Evolutionary conservation across 2,329 filamentous ascomycete species (phyloP).

Genomic region (Ophiocordyceps camponoti-rufipedis): DNA sequence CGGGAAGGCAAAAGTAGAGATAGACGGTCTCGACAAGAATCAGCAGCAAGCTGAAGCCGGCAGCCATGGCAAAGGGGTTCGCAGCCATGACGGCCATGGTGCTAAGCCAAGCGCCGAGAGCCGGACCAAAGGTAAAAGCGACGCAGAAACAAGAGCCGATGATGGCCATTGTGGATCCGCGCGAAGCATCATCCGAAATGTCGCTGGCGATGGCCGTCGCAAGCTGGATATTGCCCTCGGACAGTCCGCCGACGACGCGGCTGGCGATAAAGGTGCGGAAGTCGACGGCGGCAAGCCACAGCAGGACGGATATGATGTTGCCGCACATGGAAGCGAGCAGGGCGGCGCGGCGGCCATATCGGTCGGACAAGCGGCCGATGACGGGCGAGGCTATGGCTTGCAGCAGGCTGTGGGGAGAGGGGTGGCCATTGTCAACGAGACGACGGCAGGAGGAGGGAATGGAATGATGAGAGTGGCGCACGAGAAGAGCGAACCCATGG

Average conservation of each 20-base stretch:
- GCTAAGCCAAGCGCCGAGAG: constrained; percentile 72
- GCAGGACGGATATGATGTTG: constrained; percentile 79
- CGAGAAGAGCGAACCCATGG: constrained; percentile 81
- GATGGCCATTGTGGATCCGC: constrained; percentile 86
- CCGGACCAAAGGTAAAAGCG: constrained; percentile 91
- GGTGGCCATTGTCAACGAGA: neutral
- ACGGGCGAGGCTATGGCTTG: constrained; percentile 85
- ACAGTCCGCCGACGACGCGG: constrained; percentile 77
- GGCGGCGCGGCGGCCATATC: constrained; percentile 70
- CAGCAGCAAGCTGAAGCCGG: constrained; percentile 68
- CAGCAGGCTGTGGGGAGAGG: constrained; percentile 41
- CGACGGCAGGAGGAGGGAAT: too few species aligned
- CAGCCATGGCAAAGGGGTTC: constrained; percentile 89
- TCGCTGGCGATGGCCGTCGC: constrained; percentile 94
- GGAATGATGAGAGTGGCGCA: constrained; percentile 11
- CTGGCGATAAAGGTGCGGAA: constrained; percentile 95
- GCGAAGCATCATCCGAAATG: constrained; percentile 69
- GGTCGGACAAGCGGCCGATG: constrained; percentile 78
- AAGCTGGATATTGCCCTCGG: constrained; percentile 92
- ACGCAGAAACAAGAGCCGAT: constrained; percentile 94
- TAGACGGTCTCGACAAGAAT: constrained; percentile 80
- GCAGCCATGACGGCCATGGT: constrained; percentile 59
- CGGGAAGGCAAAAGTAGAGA: constrained; percentile 67
- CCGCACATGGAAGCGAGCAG: constrained; percentile 83
- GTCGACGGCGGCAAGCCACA: constrained; percentile 87